A percentile compares a stretch with the other conserved stretches of the same genome.
Evolutionary conservation across 2,329 filamentous ascomycete genomes (phyloP).

Genomic region (Amauroascus verrucosus): DNA sequence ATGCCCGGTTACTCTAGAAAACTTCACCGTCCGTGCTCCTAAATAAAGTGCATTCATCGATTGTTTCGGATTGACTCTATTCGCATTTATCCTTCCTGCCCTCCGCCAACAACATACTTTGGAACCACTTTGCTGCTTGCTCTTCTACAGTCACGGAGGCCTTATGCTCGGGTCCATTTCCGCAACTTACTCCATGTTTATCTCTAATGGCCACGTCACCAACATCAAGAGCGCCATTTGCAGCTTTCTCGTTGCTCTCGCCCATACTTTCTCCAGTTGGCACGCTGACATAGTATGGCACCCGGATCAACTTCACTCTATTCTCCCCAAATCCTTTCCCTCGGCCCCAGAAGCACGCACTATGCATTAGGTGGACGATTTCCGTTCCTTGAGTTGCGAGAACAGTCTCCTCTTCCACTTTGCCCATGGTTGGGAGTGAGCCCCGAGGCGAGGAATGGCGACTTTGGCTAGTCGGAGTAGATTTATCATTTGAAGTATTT

Average conservation of each 20-base stretch:
- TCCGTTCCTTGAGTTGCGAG: conserved; percentile 31
- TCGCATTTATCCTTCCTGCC: neutral
- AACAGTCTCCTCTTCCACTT: conserved; percentile 21
- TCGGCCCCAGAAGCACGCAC: conserved; percentile 36
- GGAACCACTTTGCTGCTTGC: conserved; percentile 14
- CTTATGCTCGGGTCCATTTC: neutral
- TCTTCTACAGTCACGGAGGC: conserved; percentile 8
- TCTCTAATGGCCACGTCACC: neutral
- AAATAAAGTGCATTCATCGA: too few species aligned
- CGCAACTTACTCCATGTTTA: neutral
- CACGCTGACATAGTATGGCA: neutral
- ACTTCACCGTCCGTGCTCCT: too few species aligned
- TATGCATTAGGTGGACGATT: conserved; percentile 34
- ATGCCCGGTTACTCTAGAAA: too few species aligned
- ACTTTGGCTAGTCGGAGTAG: neutral
- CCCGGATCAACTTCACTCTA: conserved; percentile 23
- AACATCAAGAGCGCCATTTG: neutral
- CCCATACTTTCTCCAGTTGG: neutral
- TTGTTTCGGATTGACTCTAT: neutral
- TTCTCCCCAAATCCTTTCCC: conserved; percentile 32
- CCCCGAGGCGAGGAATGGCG: conserved; percentile 5
- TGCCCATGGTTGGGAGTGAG: conserved; percentile 5
- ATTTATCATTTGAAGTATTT: neutral
- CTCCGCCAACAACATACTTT: conserved; percentile 2
- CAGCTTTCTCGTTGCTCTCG: neutral